Percentiles rank a stretch among this genome's conserved stretches.
Conservation (phyloP, 495 filamentous ascomycete species). For the Xylaria flabelliformis region DNA sequence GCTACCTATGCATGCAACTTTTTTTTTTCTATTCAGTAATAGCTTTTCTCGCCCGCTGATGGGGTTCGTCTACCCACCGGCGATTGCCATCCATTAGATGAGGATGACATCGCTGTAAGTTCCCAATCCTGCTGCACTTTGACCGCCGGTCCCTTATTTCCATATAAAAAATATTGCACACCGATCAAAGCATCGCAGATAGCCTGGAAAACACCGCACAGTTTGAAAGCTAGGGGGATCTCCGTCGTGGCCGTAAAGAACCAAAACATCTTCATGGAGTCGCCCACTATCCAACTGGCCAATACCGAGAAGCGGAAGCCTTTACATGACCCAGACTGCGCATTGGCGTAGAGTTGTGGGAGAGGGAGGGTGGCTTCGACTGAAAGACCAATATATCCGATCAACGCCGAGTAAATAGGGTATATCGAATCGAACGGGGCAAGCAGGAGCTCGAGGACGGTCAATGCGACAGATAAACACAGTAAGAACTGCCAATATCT, state of each 20-base stretch:
- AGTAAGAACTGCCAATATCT: conserved; percentile 90
- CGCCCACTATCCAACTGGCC: conserved; percentile 86
- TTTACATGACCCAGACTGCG: conserved; percentile 77
- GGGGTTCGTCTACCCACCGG: conserved; percentile 46
- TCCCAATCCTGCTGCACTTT: conserved; percentile 40
- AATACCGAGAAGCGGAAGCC: conserved; percentile 90
- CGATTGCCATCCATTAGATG: conserved; percentile 41
- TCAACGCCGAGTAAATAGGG: conserved; percentile 67
- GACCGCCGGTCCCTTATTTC: conserved; percentile 54
- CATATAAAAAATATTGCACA: conserved; percentile 85
- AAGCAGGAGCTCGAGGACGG: conserved; percentile 74
- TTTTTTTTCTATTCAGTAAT: conserved; percentile 27
- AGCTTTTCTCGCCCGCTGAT: conserved; percentile 46
- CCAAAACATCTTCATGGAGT: conserved; percentile 94
- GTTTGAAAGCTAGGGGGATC: conserved; percentile 87
- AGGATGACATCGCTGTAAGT: conserved; percentile 29
- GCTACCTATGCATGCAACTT: neutral
- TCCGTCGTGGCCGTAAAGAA: conserved; percentile 77
- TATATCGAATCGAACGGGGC: conserved; percentile 65
- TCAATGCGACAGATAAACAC: conserved; percentile 69
- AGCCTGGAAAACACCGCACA: conserved; percentile 92
- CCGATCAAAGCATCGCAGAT: conserved; percentile 83
- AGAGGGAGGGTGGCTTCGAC: conserved; percentile 90
- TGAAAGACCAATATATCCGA: conserved; percentile 84
- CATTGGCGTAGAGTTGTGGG: conserved; percentile 86